Evolutionary conservation across 1,284 basidiomycete species (phyloP), one percentile per base, ranked within the genome.

Genomic region (Microbotryum lychnidis-dioicae): DNA sequence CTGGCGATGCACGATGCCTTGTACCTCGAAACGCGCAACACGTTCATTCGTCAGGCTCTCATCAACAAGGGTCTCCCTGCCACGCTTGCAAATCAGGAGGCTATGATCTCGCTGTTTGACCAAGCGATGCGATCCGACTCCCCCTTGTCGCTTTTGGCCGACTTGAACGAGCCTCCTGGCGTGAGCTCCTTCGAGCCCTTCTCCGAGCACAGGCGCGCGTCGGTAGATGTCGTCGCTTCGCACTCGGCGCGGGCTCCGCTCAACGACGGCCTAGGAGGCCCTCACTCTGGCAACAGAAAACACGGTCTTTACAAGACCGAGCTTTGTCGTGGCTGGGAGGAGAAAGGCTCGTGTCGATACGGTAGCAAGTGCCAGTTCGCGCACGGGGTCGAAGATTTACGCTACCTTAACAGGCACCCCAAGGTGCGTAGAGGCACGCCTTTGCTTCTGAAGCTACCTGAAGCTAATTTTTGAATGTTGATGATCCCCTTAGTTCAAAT

Each of bases 291-390:
- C 76, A 92, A 91, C 72, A 81, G 87, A 68, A 93, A 93, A 77
- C 75, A 89, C 42, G 87, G 87, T 25, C 74, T 92, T 53, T 93
- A 92, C 80, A 93, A 93, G 63, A 93, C 91, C 0, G 90, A 93
- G 73, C 71, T 92, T 44, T 93, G 90, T 76, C 80, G 90, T 65
- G 91, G 88, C 73, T 93, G 90, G 89, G 90, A 91, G 74, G 90
- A 93, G 77, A 91, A 90, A 73, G 88, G 89, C 2, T 79, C 80
- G n/a, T 93, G 91, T 75, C 81, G 89, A 50, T 93, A 93, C 71
- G 87, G 86, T 10, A 76, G 82, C 46, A 91, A 91, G 75, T 91
- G 89, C 72, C 89, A 91, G 74, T 91, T 91, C 73, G 89, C 90
- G 29, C 90, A 93, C 71, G 91, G 91, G 52, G 85, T 89, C 72